A percentile compares a stretch with the other conserved stretches of the same genome.
phyloP scores from a whole-genome alignment of 495 filamentous ascomycete genomes.

The Viridothelium virens region DNA sequence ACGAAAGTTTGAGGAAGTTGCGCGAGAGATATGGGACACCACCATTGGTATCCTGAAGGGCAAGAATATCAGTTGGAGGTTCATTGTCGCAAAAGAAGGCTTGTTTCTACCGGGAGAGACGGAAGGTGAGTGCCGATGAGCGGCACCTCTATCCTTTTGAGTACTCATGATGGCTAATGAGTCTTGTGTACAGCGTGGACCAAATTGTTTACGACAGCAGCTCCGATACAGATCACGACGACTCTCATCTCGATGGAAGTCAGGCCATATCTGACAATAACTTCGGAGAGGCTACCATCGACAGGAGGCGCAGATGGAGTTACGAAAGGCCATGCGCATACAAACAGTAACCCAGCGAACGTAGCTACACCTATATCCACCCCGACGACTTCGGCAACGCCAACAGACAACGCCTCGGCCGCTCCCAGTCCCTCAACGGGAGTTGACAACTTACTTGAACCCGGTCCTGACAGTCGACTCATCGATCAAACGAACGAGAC shows the following conservation, averaged over 20 bases:
- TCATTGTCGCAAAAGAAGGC: conserved; percentile 13
- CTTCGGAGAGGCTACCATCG: conserved; percentile 15
- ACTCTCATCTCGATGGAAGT: conserved; percentile 14
- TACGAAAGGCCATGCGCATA: background rate
- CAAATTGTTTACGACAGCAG: background rate
- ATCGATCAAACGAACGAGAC: conserved; percentile 71
- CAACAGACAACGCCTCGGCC: conserved; percentile 45
- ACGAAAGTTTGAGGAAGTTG: conserved; percentile 51
- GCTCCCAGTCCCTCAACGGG: conserved; percentile 35
- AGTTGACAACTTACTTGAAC: conserved; percentile 17
- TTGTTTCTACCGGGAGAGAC: conserved; percentile 42
- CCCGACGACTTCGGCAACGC: conserved; percentile 42
- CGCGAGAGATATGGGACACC: conserved; percentile 69
- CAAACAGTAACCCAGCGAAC: conserved; percentile 7
- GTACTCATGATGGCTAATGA: background rate
- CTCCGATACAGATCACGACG: background rate
- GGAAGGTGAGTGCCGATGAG: conserved; percentile 37
- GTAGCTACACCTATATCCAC: conserved; percentile 31
- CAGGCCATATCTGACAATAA: conserved; percentile 14
- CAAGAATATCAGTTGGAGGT: conserved; percentile 17
- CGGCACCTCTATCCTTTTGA: background rate
- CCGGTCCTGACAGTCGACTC: conserved; percentile 65
- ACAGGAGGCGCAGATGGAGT: background rate
- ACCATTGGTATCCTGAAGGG: conserved; percentile 2
- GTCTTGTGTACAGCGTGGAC: conserved; percentile 9